These are phyloP conservation scores for Verbascum thapsus DNA, from an alignment of 257 asterid genomes.

Conservation along the genomic window DNA sequence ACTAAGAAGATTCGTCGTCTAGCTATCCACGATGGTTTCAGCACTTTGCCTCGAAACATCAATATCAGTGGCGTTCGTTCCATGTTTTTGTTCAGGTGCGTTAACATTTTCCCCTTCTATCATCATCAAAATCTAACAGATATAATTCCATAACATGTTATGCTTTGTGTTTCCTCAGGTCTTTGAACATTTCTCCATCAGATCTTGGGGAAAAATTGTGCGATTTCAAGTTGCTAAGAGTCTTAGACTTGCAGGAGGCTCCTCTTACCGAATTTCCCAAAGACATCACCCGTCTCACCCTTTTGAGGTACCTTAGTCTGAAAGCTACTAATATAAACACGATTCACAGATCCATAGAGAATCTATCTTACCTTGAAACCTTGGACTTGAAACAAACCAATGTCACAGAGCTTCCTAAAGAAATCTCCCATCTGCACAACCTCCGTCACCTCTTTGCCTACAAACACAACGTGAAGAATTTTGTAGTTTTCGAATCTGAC, in stretches of 20 bases:
- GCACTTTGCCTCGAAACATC: background rate
- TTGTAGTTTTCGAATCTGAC: constrained; percentile 3
- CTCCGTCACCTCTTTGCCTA: constrained; percentile 47
- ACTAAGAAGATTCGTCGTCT: constrained; percentile 38
- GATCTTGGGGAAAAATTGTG: constrained; percentile 9
- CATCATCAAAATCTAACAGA: too few relatives aligned
- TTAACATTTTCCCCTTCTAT: background rate
- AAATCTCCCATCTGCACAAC: constrained; percentile 36
- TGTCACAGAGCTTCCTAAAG: constrained; percentile 42
- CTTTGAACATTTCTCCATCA: background rate
- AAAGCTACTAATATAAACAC: constrained; percentile 25
- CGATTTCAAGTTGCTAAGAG: constrained; percentile 28
- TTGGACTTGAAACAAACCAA: constrained; percentile 41
- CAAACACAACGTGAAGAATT: background rate
- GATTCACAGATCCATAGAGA: constrained; percentile 35
- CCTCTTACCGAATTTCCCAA: constrained; percentile 34
- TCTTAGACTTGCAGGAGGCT: constrained; percentile 38
- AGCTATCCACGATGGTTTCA: constrained; percentile 29
- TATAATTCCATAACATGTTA: background rate
- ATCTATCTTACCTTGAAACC: constrained; percentile 38
- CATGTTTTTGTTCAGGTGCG: constrained; percentile 32
- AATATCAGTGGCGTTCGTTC: constrained; percentile 34
- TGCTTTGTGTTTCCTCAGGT: constrained; percentile 20
- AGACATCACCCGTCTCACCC: constrained; percentile 33
- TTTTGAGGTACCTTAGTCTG: constrained; percentile 42